These are phyloP conservation scores for Pachyrhizus erosus DNA, from an alignment of 306 rosid species.

Conservation along the genomic window DNA sequence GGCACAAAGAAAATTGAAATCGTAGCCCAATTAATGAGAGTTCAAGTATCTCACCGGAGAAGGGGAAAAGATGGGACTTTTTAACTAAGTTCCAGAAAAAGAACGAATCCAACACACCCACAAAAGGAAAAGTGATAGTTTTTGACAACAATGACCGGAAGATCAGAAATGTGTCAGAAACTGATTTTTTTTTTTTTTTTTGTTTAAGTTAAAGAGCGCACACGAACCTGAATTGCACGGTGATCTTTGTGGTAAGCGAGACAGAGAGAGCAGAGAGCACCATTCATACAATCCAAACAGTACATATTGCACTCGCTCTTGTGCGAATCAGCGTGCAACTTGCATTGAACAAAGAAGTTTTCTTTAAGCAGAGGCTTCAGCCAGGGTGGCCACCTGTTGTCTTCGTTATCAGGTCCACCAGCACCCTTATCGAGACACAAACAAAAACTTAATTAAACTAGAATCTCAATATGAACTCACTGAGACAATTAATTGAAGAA, in stretches of 20 bases:
- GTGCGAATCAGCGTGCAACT: constrained; percentile 82
- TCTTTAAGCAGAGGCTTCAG: constrained; percentile 84
- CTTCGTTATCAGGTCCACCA: constrained; percentile 86
- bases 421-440: constrained; percentile 62
- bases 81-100: constrained; percentile 26
- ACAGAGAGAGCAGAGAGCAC: constrained; percentile 91
- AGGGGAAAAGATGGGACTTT: constrained; percentile 24
- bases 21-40: not conserved
- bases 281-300: constrained; percentile 91
- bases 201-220: no score
- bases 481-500: not conserved
- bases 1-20: not conserved
- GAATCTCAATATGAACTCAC: no score
- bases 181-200: no score
- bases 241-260: constrained; percentile 83
- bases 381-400: constrained; percentile 95
- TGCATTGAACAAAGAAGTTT: constrained; percentile 91
- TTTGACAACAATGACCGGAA: constrained; percentile 10
- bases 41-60: constrained; percentile 6
- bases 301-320: constrained; percentile 96
- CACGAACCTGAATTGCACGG: constrained; percentile 86
- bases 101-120: constrained; percentile 23
- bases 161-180: constrained; percentile 12
- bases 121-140: not conserved
- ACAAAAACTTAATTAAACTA: constrained; percentile 6